Evolutionary conservation across 345 rosid genomes (phyloP).

Genomic region (Populus nigra): DNA sequence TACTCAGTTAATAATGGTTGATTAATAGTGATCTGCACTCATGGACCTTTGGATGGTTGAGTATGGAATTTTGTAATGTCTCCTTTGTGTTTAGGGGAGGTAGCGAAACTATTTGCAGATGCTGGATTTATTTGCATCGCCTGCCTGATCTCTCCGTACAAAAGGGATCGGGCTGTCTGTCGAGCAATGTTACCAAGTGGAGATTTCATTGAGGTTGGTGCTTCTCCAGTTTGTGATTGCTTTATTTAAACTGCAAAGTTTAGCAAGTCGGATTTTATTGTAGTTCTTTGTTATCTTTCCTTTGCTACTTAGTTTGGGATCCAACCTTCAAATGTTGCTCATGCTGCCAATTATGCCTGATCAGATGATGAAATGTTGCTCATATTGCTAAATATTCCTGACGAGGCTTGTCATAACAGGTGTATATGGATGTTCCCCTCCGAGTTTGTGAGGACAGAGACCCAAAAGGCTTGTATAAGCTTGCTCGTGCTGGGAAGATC

Average conservation of each 20-base stretch:
- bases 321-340: neutral
- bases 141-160: constrained; percentile 29
- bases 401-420: constrained; percentile 9
- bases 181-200: constrained; percentile 21
- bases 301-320: neutral
- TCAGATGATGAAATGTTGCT: neutral
- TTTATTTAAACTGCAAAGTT: neutral
- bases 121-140: constrained; percentile 27
- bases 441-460: constrained; percentile 30
- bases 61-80: neutral
- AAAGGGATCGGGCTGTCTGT: constrained; percentile 22
- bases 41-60: neutral
- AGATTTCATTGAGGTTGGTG: constrained; percentile 29
- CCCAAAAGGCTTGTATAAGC: constrained; percentile 34
- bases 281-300: neutral
- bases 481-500: constrained; percentile 33
- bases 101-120: constrained; percentile 22
- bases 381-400: neutral
- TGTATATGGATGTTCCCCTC: constrained; percentile 37
- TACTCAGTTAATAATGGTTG: neutral
- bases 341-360: neutral
- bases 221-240: neutral
- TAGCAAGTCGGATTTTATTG: neutral
- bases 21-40: neutral
- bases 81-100: constrained; percentile 15